Evolutionary conservation across 805 yeast species (phyloP).

Genomic region (Kazachstania viticola): DNA sequence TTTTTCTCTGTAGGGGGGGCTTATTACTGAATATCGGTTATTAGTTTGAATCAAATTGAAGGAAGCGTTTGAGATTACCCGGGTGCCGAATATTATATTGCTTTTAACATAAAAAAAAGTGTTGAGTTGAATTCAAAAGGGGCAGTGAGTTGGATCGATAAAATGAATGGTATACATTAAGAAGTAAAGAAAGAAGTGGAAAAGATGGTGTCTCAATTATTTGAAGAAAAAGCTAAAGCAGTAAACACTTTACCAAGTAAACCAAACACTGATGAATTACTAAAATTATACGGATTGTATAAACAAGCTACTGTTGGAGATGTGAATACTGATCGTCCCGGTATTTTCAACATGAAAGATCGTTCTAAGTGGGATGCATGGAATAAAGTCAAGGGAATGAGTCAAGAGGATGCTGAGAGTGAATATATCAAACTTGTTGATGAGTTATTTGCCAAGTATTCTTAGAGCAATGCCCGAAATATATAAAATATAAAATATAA

Average conservation of each 20-base stretch:
- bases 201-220: conserved; percentile 25
- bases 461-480: too few relatives aligned
- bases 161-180: too few relatives aligned
- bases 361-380: conserved; percentile 98
- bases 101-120: background rate
- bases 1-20: background rate
- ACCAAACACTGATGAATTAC: conserved; percentile 80
- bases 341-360: conserved; percentile 84
- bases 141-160: too few relatives aligned
- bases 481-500: too few relatives aligned
- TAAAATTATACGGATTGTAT: conserved; percentile 81
- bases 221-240: conserved; percentile 52
- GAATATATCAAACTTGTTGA: conserved; percentile 63
- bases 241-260: conserved; percentile 64
- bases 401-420: conserved; percentile 84
- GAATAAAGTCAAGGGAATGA: conserved; percentile 75
- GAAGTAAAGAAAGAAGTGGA: background rate
- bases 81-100: background rate
- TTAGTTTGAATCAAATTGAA: background rate
- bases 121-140: too few relatives aligned
- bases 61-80: background rate
- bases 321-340: conserved; percentile 68
- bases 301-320: conserved; percentile 98
- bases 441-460: conserved; percentile 45
- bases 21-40: background rate